Percentiles rank a stretch among this genome's conserved stretches.
Conservation (phyloP, 805 yeast species). For the Barnettozyma botsteinii region DNA sequence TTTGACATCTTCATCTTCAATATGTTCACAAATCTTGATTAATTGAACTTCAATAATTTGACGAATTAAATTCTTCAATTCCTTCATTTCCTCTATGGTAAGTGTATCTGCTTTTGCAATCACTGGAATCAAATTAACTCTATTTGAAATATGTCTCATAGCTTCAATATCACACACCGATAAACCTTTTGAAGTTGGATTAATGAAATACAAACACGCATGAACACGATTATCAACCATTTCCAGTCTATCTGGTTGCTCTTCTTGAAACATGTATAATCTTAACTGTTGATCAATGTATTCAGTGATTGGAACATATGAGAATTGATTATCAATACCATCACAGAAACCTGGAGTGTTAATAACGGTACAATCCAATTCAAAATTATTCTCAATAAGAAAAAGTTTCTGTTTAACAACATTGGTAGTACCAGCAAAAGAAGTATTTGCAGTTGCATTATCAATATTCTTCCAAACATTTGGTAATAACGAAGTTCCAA, state of each 20-base stretch:
- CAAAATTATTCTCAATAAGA: slow-evolving; percentile 55
- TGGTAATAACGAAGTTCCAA: slow-evolving; percentile 43
- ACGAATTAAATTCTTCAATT: slow-evolving; percentile 49
- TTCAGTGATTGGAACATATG: slow-evolving; percentile 64
- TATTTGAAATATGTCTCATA: slow-evolving; percentile 61
- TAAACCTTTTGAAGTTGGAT: slow-evolving; percentile 59
- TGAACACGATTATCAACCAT: slow-evolving; percentile 68
- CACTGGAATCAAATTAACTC: slow-evolving; percentile 80
- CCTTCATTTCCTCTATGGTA: slow-evolving; percentile 47
- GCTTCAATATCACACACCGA: slow-evolving; percentile 65
- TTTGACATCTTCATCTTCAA: slow-evolving; percentile 33
- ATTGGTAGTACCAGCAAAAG: slow-evolving; percentile 30
- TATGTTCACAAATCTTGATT: slow-evolving; percentile 53
- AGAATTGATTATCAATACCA: slow-evolving; percentile 53
- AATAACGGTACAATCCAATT: slow-evolving; percentile 53
- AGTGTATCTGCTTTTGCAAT: slow-evolving; percentile 70
- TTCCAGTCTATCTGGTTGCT: slow-evolving; percentile 56
- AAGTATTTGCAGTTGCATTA: slow-evolving; percentile 30
- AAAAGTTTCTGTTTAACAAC: slow-evolving; percentile 38
- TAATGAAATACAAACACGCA: slow-evolving; percentile 77
- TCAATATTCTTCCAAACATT: slow-evolving; percentile 37
- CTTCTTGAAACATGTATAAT: slow-evolving; percentile 64
- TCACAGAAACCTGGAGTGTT: slow-evolving; percentile 81
- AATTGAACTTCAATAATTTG: slow-evolving; percentile 45
- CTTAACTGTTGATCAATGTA: slow-evolving; percentile 79